These are phyloP conservation scores for Podosphaera fusca DNA, from an alignment of 2,329 filamentous ascomycete species.

Conservation along the genomic window DNA sequence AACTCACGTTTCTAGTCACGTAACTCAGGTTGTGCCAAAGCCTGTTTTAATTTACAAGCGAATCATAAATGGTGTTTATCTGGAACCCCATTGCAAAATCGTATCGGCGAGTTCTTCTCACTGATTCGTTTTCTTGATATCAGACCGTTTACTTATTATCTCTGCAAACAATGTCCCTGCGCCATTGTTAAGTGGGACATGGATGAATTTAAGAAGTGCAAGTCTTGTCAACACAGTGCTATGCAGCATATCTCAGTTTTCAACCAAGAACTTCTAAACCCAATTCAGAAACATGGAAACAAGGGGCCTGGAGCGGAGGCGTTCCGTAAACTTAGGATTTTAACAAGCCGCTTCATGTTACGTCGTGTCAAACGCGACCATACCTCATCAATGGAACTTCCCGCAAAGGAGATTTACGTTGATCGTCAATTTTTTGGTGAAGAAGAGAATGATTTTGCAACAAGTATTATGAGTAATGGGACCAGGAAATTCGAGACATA, in stretches of 20 bases:
- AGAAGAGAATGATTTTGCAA: conserved; percentile 84
- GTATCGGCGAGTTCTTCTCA: conserved; percentile 93
- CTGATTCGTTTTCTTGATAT: conserved; percentile 79
- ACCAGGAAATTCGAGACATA: conserved; percentile 86
- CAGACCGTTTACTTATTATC: conserved; percentile 73
- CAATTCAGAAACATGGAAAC: conserved; percentile 42
- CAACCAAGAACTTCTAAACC: conserved; percentile 86
- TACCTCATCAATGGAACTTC: conserved; percentile 84
- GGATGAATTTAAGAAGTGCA: conserved; percentile 47
- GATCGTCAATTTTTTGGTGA: conserved; percentile 93
- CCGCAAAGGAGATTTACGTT: conserved; percentile 78
- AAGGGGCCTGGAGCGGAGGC: conserved; percentile 39
- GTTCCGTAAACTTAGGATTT: conserved; percentile 59
- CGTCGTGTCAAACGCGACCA: conserved; percentile 85
- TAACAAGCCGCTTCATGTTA: conserved; percentile 89
- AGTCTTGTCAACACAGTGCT: conserved; percentile 34
- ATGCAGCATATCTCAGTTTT: conserved; percentile 53
- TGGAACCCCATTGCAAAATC: conserved; percentile 86
- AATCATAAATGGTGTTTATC: conserved; percentile 89
- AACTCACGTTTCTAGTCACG: conserved; percentile 29
- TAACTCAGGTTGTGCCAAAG: conserved; percentile 77
- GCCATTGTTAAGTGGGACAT: conserved; percentile 66
- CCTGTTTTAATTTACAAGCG: conserved; percentile 75
- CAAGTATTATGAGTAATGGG: conserved; percentile 84
- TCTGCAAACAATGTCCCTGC: conserved; percentile 74